Evolutionary conservation across 139 green algal genomes (phyloP), one percentile per base, ranked within the genome.

Genomic region (Volvox reticuliferus): DNA sequence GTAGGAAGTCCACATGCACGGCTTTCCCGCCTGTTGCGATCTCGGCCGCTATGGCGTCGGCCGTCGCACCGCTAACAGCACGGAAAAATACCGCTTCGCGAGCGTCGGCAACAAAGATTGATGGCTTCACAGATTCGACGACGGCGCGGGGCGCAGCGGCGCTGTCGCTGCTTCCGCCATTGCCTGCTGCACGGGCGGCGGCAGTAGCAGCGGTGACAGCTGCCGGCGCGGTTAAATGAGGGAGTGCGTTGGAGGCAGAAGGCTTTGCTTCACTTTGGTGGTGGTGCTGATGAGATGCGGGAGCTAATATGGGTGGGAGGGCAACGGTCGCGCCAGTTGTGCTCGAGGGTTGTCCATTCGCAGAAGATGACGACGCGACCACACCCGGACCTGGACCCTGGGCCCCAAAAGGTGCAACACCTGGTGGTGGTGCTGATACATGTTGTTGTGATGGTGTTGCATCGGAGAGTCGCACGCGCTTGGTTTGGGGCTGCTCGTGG

Each of bases 1-100:
- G 79, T 24, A 92, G 87, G 63, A 93, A 95, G n/a, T 94, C 88
- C 26, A 76, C 91, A 1, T 85, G 69, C 17, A 92, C 90, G 12
- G 77, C 65, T 28, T 33, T 18, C 18, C 93, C 91, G 13, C 89
- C 93, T 20, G 32, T 61, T 1, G 73, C 86, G 36, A 95, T 91
- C 24, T 94, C 90, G 9, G 68, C 33, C 20, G 67, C 67, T 86
- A 95, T 71, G 16, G 78, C 92, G 13, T 92, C 78, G 0, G 63
- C 21, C 1, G 30, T 62, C 16, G 26, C 37, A 35, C 17, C 73
- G 36, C 24, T 28, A 16, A 93, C 55, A 2, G 84, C 62, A 0
- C 85, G 65, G 79, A 92, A 92, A 2, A 24, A 37, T 0, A 92
- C 69, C 1, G 63, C 68, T 26, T 92, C 82, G 21, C 61, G 75